These are phyloP conservation scores for Paracoccidioides brasiliensis DNA, from an alignment of 2,329 filamentous ascomycete species.

Conservation along the genomic window DNA sequence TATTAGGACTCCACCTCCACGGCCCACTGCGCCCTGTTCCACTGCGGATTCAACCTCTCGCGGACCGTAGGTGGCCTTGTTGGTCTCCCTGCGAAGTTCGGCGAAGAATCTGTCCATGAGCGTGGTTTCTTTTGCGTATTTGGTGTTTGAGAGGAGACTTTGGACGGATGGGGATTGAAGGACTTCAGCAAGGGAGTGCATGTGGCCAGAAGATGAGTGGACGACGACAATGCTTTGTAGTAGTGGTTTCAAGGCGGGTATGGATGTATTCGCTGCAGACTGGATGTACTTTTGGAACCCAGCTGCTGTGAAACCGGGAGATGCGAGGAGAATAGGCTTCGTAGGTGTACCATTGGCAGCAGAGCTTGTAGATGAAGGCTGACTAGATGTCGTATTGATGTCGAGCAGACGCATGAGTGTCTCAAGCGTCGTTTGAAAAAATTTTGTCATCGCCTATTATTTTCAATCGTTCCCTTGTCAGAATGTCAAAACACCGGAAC, in stretches of 20 bases:
- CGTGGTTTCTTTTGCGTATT: slow-evolving; percentile 70
- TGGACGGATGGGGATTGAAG: slow-evolving; percentile 69
- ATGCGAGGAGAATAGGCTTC: slow-evolving; percentile 65
- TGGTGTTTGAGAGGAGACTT: slow-evolving; percentile 67
- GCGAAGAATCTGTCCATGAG: slow-evolving; percentile 76
- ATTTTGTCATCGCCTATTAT: slow-evolving; percentile 52
- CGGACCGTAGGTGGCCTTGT: slow-evolving; percentile 80
- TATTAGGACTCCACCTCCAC: slow-evolving; percentile 70
- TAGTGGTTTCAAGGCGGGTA: slow-evolving; percentile 51
- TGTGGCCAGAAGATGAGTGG: slow-evolving; percentile 71
- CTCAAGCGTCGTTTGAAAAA: slow-evolving; percentile 64
- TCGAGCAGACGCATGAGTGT: slow-evolving; percentile 69
- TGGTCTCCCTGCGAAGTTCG: slow-evolving; percentile 69
- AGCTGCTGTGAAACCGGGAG: slow-evolving; percentile 73
- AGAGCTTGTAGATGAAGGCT: slow-evolving; percentile 34
- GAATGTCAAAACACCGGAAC: not conserved
- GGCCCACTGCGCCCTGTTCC: slow-evolving; percentile 73
- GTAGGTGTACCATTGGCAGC: slow-evolving; percentile 29
- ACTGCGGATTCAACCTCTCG: slow-evolving; percentile 71
- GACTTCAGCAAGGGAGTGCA: slow-evolving; percentile 79
- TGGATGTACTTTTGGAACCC: slow-evolving; percentile 68
- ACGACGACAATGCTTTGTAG: slow-evolving; percentile 53
- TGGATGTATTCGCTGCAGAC: slow-evolving; percentile 46
- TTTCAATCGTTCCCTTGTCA: not conserved
- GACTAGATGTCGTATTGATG: slow-evolving; percentile 39